Base-by-base conservation (phyloP, 1,139 yeast species). In the Sugiyamaella sp. region DNA sequence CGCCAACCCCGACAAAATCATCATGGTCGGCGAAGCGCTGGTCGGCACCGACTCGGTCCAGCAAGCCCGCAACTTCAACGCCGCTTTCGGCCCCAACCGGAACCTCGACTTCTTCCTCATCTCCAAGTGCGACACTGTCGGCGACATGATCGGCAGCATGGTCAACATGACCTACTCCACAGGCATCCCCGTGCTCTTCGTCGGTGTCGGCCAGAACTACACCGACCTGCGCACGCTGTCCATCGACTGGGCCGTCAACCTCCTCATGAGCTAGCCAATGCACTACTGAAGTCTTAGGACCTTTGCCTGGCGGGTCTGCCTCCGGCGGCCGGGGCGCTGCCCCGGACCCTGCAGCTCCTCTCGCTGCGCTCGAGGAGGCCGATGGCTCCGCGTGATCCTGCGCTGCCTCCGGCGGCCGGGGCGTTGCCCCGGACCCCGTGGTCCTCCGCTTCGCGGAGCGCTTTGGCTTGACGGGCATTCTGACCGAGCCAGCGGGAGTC, bases 151-250 rank as follows among this genome's bases (percentile, higher is more conserved):
- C 37, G 99, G 99, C 20, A 84, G 97, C 0, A 89, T 95, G 90
- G 97, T 93, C 27, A 91, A 93, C 70, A 89, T 93, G 97, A 97
- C 95, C 1, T 89, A 88, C 78, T 93, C 97, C 3, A 93, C 99
- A 0, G 90, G 90, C 39, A 95, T 93, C 19, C 99, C 99, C 0
- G 95, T 93, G 44, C 76, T 93, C 62, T 93, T 93, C 72, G 95
- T 93, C 53, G 99, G 99, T 25, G 90, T 93, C 1, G 99, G 99
- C 9, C 99, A 93, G 74, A 93, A 96, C 1, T 93, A 95, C 65
- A 93, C 99, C 0, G 99, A 93, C 71, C 77, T 93, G 58, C 83
- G 97, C 69, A 85, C 96, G n/a, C 76, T 93, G 63, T 88, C 95
- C 66, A 96, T 91, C 14, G 89, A 85, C 58, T 85, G 95, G 85